Base-by-base conservation (phyloP, 441 rosid species). In the Erodium moschatum region DNA sequence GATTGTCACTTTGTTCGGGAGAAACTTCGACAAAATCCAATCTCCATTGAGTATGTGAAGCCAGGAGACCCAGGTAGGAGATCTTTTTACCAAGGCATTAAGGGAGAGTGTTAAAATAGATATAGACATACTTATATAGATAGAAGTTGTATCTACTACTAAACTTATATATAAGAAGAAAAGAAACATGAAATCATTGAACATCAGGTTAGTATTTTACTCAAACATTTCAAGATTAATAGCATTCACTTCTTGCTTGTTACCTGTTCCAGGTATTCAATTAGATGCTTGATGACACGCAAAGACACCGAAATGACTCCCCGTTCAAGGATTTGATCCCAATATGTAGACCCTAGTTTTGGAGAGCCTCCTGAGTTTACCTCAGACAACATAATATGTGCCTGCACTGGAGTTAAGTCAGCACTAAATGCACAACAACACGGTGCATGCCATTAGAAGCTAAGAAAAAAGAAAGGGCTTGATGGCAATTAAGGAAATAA, bases 281-380 rank as follows among this genome's bases (percentile, higher is more conserved):
- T 86, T 58, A 91, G 79, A 64, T 85, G 82, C 80, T 91, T 95
- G 65, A 95, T 92, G 71, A 95, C 83, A 77, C 86, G 95, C 27
- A 88, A 82, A 70, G 84, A 81, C 54, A 87, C 93, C 75, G 94
- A 86, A 72, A 95, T 86, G 71, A 90, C 67, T 74, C 82, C 93
- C 62, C 87, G 87, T 85, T 92, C 97, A 66, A 78, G 91, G 80
- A 91, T 90, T 84, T 87, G 99, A 80, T 92, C 96, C 97, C 97
- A 95, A 75, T 92, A 79, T 67, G 88, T 86, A 75, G 89, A 85
- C 20, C 97, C 97, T 71, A 24, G 73, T 75, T 83, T 94, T 44
- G 99, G 97, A 80, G 91, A 83, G 78, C 90, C 91, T 83, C 99
- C 99, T n/a, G 97, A 97, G 85, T 88, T 90, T 79, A 95, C 89